Percentiles rank a stretch among this genome's conserved stretches.
These are phyloP conservation scores for Salix koriyanagi DNA, from an alignment of 345 rosid species.

Conservation along the genomic window DNA sequence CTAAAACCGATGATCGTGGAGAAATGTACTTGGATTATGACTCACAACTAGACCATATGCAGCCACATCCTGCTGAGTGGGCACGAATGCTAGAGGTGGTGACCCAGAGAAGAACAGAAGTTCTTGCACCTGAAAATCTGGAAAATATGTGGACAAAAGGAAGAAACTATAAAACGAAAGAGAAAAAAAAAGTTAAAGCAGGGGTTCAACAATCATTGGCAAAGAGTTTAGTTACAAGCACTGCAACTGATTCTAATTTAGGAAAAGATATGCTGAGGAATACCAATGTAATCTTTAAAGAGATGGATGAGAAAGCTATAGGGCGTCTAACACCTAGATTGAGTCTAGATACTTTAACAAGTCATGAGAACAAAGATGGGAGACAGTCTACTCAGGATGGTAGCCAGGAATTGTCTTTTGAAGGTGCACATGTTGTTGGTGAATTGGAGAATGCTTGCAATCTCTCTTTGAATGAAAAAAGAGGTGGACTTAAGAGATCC, in stretches of 20 bases:
- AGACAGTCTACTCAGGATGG: slow-evolving; percentile 22
- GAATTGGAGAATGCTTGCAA: slow-evolving; percentile 24
- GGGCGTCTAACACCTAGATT: slow-evolving; percentile 31
- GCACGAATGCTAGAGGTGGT: slow-evolving; percentile 75
- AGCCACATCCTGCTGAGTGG: slow-evolving; percentile 66
- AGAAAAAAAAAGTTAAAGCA: slow-evolving; percentile 42
- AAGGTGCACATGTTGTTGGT: slow-evolving; percentile 25
- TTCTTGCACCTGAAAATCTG: slow-evolving; percentile 96
- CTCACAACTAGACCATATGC: slow-evolving; percentile 31
- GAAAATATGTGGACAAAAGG: slow-evolving; percentile 99
- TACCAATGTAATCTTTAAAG: slow-evolving; percentile 26
- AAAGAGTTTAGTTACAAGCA: slow-evolving; percentile 21
- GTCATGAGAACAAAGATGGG: slow-evolving; percentile 17
- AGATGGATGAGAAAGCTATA: slow-evolving; percentile 39
- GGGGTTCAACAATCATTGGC: slow-evolving; percentile 27
- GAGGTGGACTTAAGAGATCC: slow-evolving; percentile 69
- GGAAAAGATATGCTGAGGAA: slow-evolving; percentile 26
- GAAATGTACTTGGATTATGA: slow-evolving; percentile 25
- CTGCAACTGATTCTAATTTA: slow-evolving; percentile 18
- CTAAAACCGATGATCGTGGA: slow-evolving; percentile 29
- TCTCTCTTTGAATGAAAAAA: slow-evolving; percentile 44
- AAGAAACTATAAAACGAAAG: slow-evolving; percentile 78
- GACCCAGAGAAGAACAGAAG: slow-evolving; percentile 87
- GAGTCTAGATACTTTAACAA: slow-evolving; percentile 36
- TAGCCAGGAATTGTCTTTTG: slow-evolving; percentile 27